These are phyloP conservation scores for Schizophyllum amplum DNA, from an alignment of 1,284 basidiomycete genomes.

Conservation along the genomic window DNA sequence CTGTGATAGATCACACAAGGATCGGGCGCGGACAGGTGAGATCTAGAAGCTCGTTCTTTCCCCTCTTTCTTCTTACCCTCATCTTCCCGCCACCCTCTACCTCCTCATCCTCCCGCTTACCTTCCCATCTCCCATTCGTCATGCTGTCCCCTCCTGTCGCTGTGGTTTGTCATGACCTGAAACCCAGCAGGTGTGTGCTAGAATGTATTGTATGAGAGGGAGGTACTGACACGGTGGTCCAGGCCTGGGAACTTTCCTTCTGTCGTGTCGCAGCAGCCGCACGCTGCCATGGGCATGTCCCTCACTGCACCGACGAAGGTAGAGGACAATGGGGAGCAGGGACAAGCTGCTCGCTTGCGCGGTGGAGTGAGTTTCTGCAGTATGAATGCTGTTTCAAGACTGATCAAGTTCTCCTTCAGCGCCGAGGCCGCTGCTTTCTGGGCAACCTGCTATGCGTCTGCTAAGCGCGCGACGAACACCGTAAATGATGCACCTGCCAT, in stretches of 20 bases:
- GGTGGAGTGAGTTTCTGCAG: not conserved
- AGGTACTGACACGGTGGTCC: not conserved
- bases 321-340: not conserved
- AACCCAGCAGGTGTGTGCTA: not conserved
- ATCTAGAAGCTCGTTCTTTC: not conserved
- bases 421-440: not conserved
- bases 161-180: not conserved
- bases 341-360: not conserved
- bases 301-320: not conserved
- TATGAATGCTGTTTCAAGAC: not conserved
- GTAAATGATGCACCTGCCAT: too few species aligned
- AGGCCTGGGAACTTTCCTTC: not conserved
- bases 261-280: not conserved
- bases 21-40: not conserved
- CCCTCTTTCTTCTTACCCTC: not conserved
- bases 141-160: not conserved
- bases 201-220: not conserved
- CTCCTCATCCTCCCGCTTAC: not conserved
- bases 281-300: not conserved
- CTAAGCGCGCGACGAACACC: too few species aligned
- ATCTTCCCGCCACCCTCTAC: too few species aligned
- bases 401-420: not conserved
- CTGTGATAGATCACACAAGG: not conserved
- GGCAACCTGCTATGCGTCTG: not conserved
- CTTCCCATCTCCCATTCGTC: conserved; percentile 11